Evolutionary conservation across 306 rosid species (phyloP).

Genomic region (Cicer pinnatifidum): DNA sequence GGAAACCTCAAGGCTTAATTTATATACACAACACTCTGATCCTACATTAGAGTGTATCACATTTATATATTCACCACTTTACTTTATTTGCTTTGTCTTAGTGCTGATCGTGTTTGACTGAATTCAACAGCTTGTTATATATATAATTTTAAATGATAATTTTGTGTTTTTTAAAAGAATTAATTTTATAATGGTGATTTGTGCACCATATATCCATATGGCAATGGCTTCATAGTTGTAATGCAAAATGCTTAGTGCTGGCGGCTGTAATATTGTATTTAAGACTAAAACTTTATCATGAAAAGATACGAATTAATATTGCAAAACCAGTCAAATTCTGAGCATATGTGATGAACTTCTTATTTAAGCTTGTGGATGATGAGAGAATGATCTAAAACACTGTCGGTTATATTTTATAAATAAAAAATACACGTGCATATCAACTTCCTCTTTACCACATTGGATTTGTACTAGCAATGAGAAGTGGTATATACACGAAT

Average conservation of each 20-base stretch:
- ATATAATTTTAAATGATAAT: neutral
- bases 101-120: slow-evolving; percentile 48
- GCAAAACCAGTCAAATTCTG: neutral
- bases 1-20: slow-evolving; percentile 40
- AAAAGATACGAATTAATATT: neutral
- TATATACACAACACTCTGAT: slow-evolving; percentile 42
- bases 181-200: too few species aligned
- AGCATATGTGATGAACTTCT: neutral
- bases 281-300: neutral
- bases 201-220: neutral
- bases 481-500: neutral
- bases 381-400: too few species aligned
- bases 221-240: neutral
- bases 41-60: neutral
- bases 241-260: neutral
- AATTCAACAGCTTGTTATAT: neutral
- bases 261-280: neutral
- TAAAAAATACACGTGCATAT: too few species aligned
- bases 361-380: neutral
- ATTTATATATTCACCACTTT: slow-evolving; percentile 46
- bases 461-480: neutral
- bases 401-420: too few species aligned
- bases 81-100: slow-evolving; percentile 11
- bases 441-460: too few species aligned
- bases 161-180: too few species aligned